phyloP scores from a whole-genome alignment of 495 filamentous ascomycete genomes.

The Entonaema liquescens region DNA sequence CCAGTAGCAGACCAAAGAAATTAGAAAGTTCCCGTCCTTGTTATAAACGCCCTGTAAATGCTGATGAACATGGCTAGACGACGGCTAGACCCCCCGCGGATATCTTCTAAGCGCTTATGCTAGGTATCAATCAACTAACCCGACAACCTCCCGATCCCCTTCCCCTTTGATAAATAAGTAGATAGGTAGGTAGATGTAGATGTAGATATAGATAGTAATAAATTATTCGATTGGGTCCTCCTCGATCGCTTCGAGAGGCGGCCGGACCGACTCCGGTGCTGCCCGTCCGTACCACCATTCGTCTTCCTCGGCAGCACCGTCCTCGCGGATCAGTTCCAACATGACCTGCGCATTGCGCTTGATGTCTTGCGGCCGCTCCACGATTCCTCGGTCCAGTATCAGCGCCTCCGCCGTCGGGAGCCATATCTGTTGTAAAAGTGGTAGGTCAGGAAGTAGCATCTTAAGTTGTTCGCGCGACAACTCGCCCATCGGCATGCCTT shows the following conservation, averaged over 20 bases:
- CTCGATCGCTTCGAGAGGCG: slow-evolving; percentile 57
- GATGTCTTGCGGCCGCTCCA: slow-evolving; percentile 60
- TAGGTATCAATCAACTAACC: slow-evolving; percentile 38
- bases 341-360: slow-evolving; percentile 62
- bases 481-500: slow-evolving; percentile 63
- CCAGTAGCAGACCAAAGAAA: slow-evolving; percentile 10
- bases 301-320: slow-evolving; percentile 59
- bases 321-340: slow-evolving; percentile 62
- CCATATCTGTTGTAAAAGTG: slow-evolving; percentile 61
- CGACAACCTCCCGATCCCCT: slow-evolving; percentile 7
- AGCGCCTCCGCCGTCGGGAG: slow-evolving; percentile 61
- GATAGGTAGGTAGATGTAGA: background rate
- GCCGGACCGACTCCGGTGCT: slow-evolving; percentile 54
- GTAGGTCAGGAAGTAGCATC: slow-evolving; percentile 58
- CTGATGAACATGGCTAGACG: slow-evolving; percentile 33
- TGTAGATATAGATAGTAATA: slow-evolving; percentile 4
- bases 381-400: slow-evolving; percentile 63
- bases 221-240: slow-evolving; percentile 56
- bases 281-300: slow-evolving; percentile 61
- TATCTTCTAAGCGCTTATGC: slow-evolving; percentile 43
- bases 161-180: slow-evolving; percentile 10
- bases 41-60: slow-evolving; percentile 15
- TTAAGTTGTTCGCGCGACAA: slow-evolving; percentile 57
- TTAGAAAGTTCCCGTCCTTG: background rate
- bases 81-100: slow-evolving; percentile 19